Percentiles rank a stretch among this genome's conserved stretches.
phyloP scores from a whole-genome alignment of 1,284 basidiomycete species.

The Fistulinella cinereoalba region DNA sequence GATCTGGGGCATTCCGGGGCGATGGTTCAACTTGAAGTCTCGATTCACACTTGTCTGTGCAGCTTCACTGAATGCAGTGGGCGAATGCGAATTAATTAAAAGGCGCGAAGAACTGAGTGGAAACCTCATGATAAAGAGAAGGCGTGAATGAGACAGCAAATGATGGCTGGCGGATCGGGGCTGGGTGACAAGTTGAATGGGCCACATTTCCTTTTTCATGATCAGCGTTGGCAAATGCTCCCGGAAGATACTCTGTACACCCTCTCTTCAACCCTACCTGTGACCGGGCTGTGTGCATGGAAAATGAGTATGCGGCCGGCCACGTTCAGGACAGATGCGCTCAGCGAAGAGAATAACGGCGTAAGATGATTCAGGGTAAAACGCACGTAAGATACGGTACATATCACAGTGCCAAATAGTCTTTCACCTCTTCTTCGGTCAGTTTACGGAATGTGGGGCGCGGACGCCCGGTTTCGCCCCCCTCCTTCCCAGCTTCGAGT shows the following conservation, averaged over 20 bases:
- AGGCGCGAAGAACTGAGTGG: constrained; percentile 21
- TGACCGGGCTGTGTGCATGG: constrained; percentile 1
- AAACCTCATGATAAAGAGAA: constrained; percentile 32
- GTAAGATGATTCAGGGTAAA: constrained; percentile 17
- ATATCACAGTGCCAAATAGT: constrained; percentile 81
- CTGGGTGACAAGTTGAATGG: constrained; percentile 24
- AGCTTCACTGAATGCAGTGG: constrained; percentile 11
- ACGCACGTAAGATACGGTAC: constrained; percentile 35
- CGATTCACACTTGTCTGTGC: constrained; percentile 10
- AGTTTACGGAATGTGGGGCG: constrained; percentile 91
- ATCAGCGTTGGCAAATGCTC: constrained; percentile 22
- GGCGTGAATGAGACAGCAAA: constrained; percentile 26
- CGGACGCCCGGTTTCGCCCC: constrained; percentile 70
- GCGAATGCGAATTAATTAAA: constrained; percentile 30
- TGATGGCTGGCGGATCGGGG: constrained; percentile 30
- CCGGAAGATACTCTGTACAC: constrained; percentile 1
- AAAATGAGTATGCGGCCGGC: constrained; percentile 9
- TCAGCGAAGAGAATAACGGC: constrained; percentile 16
- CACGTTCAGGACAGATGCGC: constrained; percentile 10
- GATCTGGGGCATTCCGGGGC: constrained; percentile 13
- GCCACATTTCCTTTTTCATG: constrained; percentile 30
- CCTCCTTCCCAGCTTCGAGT: constrained; percentile 69
- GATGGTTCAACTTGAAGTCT: constrained; percentile 13
- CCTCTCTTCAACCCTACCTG: background rate
- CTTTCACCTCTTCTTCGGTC: constrained; percentile 90